Evolutionary conservation across 805 yeast genomes (phyloP).

Genomic region (Maudiozyma turicensis): DNA sequence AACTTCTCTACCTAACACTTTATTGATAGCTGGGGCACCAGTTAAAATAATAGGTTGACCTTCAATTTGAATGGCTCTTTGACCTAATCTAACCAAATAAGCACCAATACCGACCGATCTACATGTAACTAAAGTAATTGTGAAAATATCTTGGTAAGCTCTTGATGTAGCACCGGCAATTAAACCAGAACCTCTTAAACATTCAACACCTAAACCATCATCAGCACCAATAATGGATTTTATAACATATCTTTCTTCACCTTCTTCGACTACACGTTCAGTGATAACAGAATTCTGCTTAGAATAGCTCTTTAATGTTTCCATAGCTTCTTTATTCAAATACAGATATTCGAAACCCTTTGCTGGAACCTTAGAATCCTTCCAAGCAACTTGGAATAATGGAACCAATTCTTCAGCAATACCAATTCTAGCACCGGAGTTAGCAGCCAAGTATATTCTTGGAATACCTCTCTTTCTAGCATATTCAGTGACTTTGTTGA

Average conservation of each 20-base stretch:
- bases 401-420: slow-evolving; percentile 94
- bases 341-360: slow-evolving; percentile 90
- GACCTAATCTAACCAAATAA: slow-evolving; percentile 93
- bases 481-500: slow-evolving; percentile 83
- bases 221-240: slow-evolving; percentile 85
- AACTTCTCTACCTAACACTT: slow-evolving; percentile 92
- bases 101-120: slow-evolving; percentile 99
- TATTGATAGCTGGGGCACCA: slow-evolving; percentile 98
- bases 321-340: slow-evolving; percentile 58
- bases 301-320: slow-evolving; percentile 46
- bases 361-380: slow-evolving; percentile 57
- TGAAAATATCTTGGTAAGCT: slow-evolving; percentile 95
- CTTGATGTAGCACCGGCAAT: slow-evolving; percentile 98
- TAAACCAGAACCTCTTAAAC: slow-evolving; percentile 94
- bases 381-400: slow-evolving; percentile 87
- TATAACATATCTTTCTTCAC: slow-evolving; percentile 74
- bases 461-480: slow-evolving; percentile 91
- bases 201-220: slow-evolving; percentile 97
- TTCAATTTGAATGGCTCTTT: slow-evolving; percentile 96
- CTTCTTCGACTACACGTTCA: slow-evolving; percentile 73
- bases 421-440: slow-evolving; percentile 99
- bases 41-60: slow-evolving; percentile 98
- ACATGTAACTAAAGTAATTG: slow-evolving; percentile 97
- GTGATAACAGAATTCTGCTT: slow-evolving; percentile 56
- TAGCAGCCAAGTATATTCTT: slow-evolving; percentile 90